Conservation (phyloP, 164 flowering plant species). For the Vitis rotundifolia region DNA sequence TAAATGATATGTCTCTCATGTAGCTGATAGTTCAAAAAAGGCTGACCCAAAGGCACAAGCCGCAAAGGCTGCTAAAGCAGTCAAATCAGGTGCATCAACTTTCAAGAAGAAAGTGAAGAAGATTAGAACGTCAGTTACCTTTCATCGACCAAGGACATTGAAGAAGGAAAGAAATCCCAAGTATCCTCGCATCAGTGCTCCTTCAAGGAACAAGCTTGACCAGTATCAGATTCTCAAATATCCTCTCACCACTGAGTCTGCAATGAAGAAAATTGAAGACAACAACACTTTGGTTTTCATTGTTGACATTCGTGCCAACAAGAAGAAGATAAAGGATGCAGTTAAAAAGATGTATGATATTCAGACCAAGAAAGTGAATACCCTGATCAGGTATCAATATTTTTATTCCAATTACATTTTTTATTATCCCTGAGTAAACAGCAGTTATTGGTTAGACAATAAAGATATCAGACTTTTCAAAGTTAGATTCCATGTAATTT, state of each 20-base stretch:
- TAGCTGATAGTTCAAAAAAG: constrained; percentile 53
- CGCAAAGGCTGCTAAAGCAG: constrained; percentile 73
- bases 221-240: constrained; percentile 76
- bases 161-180: constrained; percentile 69
- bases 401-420: neutral
- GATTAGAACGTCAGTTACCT: constrained; percentile 69
- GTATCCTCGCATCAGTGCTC: constrained; percentile 77
- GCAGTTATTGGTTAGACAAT: neutral
- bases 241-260: constrained; percentile 76
- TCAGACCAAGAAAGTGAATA: constrained; percentile 84
- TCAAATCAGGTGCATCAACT: constrained; percentile 53
- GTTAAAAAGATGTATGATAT: constrained; percentile 89
- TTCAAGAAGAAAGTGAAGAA: constrained; percentile 73
- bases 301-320: constrained; percentile 81
- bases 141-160: constrained; percentile 80
- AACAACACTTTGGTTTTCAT: constrained; percentile 85
- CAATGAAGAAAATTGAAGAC: constrained; percentile 85
- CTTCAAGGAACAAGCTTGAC: constrained; percentile 79
- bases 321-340: constrained; percentile 82
- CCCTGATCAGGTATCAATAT: constrained; percentile 63
- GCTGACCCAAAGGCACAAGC: constrained; percentile 73
- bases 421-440: neutral
- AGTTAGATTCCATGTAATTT: neutral
- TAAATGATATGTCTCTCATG: constrained; percentile 2
- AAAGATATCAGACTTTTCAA: neutral